These are phyloP conservation scores for Botrytis squamosa DNA, from an alignment of 2,329 filamentous ascomycete genomes.

Conservation along the genomic window DNA sequence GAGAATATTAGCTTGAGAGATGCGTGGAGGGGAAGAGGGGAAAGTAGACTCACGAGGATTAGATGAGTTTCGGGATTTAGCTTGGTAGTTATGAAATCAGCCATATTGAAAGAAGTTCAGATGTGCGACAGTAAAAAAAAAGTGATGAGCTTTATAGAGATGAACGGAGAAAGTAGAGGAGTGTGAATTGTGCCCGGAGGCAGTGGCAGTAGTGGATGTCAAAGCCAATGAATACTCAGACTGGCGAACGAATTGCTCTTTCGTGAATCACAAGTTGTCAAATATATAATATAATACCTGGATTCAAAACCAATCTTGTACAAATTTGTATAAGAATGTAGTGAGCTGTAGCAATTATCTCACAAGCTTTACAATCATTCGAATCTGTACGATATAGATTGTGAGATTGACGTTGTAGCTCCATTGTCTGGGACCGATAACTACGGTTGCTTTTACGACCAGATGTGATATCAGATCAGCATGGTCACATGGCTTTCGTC, in stretches of 20 bases:
- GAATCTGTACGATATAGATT: background rate
- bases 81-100: constrained; percentile 60
- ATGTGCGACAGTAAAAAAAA: constrained; percentile 1
- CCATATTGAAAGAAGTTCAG: constrained; percentile 46
- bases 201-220: background rate
- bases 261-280: background rate
- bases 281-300: background rate
- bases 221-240: background rate
- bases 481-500: background rate
- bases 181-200: background rate
- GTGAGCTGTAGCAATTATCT: background rate
- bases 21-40: constrained; percentile 16
- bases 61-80: constrained; percentile 75
- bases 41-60: constrained; percentile 57
- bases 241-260: background rate
- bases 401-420: background rate
- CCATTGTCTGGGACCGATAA: background rate
- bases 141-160: background rate
- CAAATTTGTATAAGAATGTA: background rate
- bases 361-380: background rate
- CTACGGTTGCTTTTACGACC: background rate
- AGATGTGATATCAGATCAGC: background rate
- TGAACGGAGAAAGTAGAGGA: background rate
- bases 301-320: background rate
- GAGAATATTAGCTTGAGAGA: constrained; percentile 25